A percentile compares a stretch with the other conserved stretches of the same genome.
Conservation (phyloP, 2,329 filamentous ascomycete species). For the Atkinsonella texensis region DNA sequence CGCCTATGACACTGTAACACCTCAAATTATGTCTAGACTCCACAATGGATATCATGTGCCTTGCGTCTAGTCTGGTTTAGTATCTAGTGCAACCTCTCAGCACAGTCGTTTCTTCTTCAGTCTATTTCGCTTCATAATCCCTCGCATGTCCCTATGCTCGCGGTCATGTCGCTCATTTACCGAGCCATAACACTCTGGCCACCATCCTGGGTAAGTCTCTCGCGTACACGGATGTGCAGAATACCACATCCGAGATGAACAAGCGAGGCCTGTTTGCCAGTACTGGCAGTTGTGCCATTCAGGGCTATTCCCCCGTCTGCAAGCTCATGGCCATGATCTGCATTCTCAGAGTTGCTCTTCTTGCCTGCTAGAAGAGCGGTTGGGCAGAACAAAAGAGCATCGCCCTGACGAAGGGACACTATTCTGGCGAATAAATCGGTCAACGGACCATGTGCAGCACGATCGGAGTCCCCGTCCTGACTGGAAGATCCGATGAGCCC, state of each 20-base stretch:
- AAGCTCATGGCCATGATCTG: not conserved
- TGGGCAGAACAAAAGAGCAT: conserved; percentile 35
- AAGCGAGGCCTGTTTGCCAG: not conserved
- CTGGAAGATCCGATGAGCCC: not conserved
- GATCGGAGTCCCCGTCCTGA: not conserved
- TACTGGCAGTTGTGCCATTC: not conserved
- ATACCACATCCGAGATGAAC: conserved; percentile 23
- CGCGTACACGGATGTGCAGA: conserved; percentile 27
- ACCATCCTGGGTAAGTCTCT: conserved; percentile 31
- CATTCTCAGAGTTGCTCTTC: not conserved
- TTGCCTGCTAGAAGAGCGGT: conserved; percentile 24
- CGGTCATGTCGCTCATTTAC: conserved; percentile 2
- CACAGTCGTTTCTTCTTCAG: too few species aligned
- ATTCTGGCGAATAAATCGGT: conserved; percentile 29
- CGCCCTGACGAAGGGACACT: conserved; percentile 29
- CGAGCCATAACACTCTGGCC: conserved; percentile 32
- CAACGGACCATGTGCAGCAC: not conserved
- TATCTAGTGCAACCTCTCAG: too few species aligned
- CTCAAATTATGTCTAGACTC: too few species aligned
- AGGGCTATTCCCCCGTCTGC: too few species aligned
- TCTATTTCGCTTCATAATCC: not conserved
- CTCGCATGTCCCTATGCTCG: not conserved
- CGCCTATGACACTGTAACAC: not conserved
- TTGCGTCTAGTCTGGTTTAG: too few species aligned
- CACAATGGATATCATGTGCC: too few species aligned